Percentiles rank a stretch among this genome's conserved stretches.
Evolutionary conservation across 352 stramenopile genomes (phyloP).

Genomic region (Globisporangium cystogenes): DNA sequence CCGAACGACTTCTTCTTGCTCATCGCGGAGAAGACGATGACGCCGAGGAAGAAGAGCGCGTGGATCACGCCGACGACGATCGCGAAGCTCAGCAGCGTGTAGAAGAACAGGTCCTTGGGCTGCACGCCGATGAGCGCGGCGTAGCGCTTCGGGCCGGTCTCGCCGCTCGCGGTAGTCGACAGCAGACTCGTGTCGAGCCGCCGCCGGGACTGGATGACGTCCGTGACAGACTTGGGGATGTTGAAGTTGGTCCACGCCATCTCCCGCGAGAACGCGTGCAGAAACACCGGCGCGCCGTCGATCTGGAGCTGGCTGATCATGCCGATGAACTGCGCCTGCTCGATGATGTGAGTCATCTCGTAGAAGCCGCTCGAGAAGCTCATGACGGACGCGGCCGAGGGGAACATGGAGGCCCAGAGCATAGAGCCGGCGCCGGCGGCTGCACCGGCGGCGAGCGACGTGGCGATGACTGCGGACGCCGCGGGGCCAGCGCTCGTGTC

Average conservation of each 20-base stretch:
- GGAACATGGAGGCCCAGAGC: constrained; percentile 66
- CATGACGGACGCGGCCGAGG: constrained; percentile 49
- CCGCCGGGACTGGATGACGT: constrained; percentile 17
- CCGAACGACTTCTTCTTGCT: constrained; percentile 63
- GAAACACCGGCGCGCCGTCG: constrained; percentile 64
- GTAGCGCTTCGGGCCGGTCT: constrained; percentile 67
- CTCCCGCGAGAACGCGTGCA: constrained; percentile 77
- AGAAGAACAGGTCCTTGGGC: constrained; percentile 71
- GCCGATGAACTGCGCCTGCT: constrained; percentile 80
- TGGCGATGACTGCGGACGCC: constrained; percentile 60
- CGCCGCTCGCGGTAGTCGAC: constrained; percentile 17
- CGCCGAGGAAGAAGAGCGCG: constrained; percentile 50
- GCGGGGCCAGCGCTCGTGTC: constrained; percentile 62
- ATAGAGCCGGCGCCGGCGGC: constrained; percentile 52
- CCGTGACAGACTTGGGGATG: constrained; percentile 43
- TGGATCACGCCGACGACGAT: constrained; percentile 56
- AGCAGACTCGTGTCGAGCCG: constrained; percentile 23
- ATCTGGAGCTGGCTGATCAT: constrained; percentile 82
- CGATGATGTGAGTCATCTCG: constrained; percentile 84
- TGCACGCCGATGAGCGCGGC: constrained; percentile 60
- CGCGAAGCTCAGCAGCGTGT: constrained; percentile 63
- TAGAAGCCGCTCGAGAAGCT: constrained; percentile 74
- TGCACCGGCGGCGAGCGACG: constrained; percentile 47
- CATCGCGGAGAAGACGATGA: constrained; percentile 36
- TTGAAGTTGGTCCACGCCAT: constrained; percentile 88